Evolutionary conservation across 2,329 filamentous ascomycete species (phyloP), one percentile per base, ranked within the genome.

Genomic region (Penicillium corylophilum): DNA sequence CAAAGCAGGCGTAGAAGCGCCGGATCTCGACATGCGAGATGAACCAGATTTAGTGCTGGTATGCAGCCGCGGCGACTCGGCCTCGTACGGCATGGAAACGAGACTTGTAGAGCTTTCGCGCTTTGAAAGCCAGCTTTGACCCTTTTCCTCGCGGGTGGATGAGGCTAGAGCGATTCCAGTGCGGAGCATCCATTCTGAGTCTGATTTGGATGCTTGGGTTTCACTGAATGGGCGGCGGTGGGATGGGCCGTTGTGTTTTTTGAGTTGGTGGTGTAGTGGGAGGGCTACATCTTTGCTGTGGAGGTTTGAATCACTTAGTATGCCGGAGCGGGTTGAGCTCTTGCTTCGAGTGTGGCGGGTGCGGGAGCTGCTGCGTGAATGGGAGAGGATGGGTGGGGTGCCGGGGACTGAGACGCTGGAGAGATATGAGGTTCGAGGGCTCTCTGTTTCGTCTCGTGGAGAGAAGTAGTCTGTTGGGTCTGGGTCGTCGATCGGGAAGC

Each of bases 41-140:
- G 54, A 56, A 23, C 59, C 56, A 12, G 60, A 62, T 52, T 53
- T 61, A 39, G 60, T 67, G 36, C 62, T 64, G 31, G 64, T 44
- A 47, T 63, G 55, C 49, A 64, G 56, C 33, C 50, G 55, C n/a
- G 53, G 35, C 64, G 67, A 58, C 7, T 72, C 69, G 42, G 73
- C 64, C 26, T 54, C 56, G 15, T 77, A 36, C 5, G 35, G 35
- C 35, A 38, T 69, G 2, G 69, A 65, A 9, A 77, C 75, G 2
- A 84, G 70, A 41, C 76, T 79, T 0, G 82, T 84, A 1, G 77
- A 79, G 54, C 77, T 82, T 55, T 81, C 78, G 23, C 81, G 73
- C 46, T 82, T 78, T 2, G 75, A 72, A 3, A 85, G 73, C 82
- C 82, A 85, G 49, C 78, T 79, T 62, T 85, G 82, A n/a, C 83